Percentiles rank a stretch among this genome's conserved stretches.
These are phyloP conservation scores for Phytophthora europaea DNA, from an alignment of 352 stramenopile species.

Conservation along the genomic window DNA sequence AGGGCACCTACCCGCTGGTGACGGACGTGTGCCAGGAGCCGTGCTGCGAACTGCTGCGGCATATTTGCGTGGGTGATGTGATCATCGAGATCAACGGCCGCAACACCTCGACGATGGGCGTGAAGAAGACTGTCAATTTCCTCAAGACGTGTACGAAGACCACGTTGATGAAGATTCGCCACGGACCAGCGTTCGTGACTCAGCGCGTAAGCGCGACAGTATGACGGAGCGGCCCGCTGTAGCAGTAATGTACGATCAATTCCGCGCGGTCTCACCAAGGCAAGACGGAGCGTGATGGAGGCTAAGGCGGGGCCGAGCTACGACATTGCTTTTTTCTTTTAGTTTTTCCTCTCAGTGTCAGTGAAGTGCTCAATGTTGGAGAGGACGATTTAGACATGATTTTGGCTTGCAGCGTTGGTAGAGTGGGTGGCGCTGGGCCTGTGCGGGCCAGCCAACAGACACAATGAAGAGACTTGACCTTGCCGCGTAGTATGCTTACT, in stretches of 20 bases:
- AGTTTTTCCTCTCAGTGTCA: conserved; percentile 48
- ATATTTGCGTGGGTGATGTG: conserved; percentile 87
- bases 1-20: conserved; percentile 84
- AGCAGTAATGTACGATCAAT: conserved; percentile 55
- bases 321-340: conserved; percentile 42
- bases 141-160: conserved; percentile 89
- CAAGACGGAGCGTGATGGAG: conserved; percentile 14
- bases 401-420: conserved; percentile 36
- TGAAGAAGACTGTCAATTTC: conserved; percentile 92
- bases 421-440: conserved; percentile 6
- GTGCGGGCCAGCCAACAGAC: conserved; percentile 14
- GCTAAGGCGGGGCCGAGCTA: not conserved
- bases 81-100: conserved; percentile 92
- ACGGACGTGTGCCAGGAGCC: conserved; percentile 86
- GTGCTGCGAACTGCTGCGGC: conserved; percentile 85
- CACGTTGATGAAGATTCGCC: conserved; percentile 87
- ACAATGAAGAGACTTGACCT: conserved; percentile 33
- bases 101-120: conserved; percentile 89
- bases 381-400: conserved; percentile 44
- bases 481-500: not conserved
- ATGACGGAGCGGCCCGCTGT: conserved; percentile 45
- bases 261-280: conserved; percentile 23
- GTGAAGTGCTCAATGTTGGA: conserved; percentile 64
- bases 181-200: conserved; percentile 76
- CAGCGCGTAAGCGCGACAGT: conserved; percentile 82